Evolutionary conservation across 331 rosid genomes (phyloP).

Genomic region (Cydonia oblonga): DNA sequence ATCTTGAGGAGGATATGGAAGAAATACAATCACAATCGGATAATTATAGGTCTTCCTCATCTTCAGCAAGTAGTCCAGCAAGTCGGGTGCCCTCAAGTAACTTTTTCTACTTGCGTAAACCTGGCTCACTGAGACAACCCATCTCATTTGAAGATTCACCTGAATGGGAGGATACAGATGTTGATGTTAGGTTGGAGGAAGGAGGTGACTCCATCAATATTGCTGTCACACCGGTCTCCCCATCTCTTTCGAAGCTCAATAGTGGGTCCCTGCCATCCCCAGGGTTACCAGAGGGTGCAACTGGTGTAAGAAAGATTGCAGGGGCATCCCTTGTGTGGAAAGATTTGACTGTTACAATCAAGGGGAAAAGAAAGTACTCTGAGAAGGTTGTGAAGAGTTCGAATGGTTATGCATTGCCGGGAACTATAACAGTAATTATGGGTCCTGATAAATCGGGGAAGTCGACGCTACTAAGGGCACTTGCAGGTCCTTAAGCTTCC

Average conservation of each 20-base stretch:
- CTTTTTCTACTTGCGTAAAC: slow-evolving; percentile 88
- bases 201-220: slow-evolving; percentile 78
- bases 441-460: slow-evolving; percentile 98
- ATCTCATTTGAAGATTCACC: slow-evolving; percentile 98
- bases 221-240: slow-evolving; percentile 70
- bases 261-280: slow-evolving; percentile 90
- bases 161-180: slow-evolving; percentile 89
- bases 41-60: slow-evolving; percentile 87
- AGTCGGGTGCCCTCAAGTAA: slow-evolving; percentile 97
- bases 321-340: slow-evolving; percentile 96
- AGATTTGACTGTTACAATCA: slow-evolving; percentile 81
- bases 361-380: slow-evolving; percentile 90
- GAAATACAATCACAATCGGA: slow-evolving; percentile 97
- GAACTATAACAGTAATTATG: slow-evolving; percentile 94
- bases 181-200: slow-evolving; percentile 70
- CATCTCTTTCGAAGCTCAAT: slow-evolving; percentile 82
- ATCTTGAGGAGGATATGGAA: slow-evolving; percentile 39
- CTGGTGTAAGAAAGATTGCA: slow-evolving; percentile 47
- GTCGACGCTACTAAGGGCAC: slow-evolving; percentile 74
- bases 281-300: slow-evolving; percentile 58
- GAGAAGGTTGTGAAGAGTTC: slow-evolving; percentile 92
- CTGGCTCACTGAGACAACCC: slow-evolving; percentile 91
- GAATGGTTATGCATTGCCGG: slow-evolving; percentile 91
- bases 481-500: slow-evolving; percentile 57
- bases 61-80: slow-evolving; percentile 94